phyloP scores from a whole-genome alignment of 2,329 filamentous ascomycete genomes.

The Colletotrichum shisoi region DNA sequence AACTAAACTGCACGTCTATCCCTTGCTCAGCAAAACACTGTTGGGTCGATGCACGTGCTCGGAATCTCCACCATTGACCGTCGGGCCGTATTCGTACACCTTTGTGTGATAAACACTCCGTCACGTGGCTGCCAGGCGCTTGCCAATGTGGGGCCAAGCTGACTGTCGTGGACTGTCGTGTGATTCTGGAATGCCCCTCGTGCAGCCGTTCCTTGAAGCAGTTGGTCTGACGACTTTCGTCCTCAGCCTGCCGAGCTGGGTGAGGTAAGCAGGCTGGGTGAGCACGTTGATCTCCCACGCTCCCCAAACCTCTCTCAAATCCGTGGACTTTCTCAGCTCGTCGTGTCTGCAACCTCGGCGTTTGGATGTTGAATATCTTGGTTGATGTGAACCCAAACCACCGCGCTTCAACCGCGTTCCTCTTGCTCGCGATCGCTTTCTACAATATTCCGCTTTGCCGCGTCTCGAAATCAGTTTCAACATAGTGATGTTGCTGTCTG shows the following conservation, averaged over 20 bases:
- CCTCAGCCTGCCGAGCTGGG: background rate
- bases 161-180: no score
- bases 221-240: slow-evolving; percentile 9
- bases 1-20: background rate
- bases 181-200: slow-evolving; percentile 21
- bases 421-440: background rate
- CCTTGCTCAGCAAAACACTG: background rate
- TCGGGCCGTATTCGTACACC: background rate
- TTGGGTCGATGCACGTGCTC: background rate
- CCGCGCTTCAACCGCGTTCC: background rate
- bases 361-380: background rate
- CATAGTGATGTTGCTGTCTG: background rate
- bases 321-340: background rate
- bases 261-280: slow-evolving; percentile 5
- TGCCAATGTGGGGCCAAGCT: background rate
- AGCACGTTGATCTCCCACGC: background rate
- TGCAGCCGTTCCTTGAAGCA: slow-evolving; percentile 4
- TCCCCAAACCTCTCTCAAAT: background rate
- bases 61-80: background rate
- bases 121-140: background rate
- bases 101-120: background rate
- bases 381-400: background rate
- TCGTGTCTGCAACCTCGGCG: background rate
- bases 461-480: background rate
- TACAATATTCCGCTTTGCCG: background rate